These are phyloP conservation scores for Leucocoprinus birnbaumii DNA, from an alignment of 768 basidiomycete species.

Conservation along the genomic window DNA sequence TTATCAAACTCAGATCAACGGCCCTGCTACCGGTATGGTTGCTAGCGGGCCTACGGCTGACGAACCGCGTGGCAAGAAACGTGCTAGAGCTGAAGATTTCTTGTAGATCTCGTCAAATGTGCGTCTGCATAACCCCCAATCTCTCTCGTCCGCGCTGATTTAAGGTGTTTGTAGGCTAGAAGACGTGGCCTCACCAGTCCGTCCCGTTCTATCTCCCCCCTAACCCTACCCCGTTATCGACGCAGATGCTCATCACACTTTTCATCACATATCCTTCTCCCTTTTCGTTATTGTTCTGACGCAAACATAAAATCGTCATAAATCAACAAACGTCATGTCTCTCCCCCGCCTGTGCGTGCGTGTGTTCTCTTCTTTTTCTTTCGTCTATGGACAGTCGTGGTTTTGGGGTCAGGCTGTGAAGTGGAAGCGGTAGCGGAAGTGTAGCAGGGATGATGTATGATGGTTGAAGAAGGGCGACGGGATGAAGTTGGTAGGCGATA, in stretches of 20 bases:
- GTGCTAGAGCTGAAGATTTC: conserved; percentile 85
- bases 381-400: background rate
- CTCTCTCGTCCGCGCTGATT: background rate
- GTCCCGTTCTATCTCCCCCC: conserved; percentile 10
- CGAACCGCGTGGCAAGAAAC: conserved; percentile 76
- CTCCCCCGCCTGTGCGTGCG: background rate
- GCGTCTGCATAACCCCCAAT: background rate
- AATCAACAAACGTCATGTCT: background rate
- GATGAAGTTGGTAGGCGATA: conserved; percentile 6
- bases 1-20: conserved; percentile 29
- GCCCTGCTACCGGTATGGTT: too few relatives aligned
- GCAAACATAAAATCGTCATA: background rate
- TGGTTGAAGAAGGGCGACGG: background rate
- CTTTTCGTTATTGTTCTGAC: background rate
- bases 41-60: conserved; percentile 26
- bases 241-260: conserved; percentile 5
- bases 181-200: conserved; percentile 12
- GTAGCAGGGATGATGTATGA: background rate
- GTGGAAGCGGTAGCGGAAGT: too few relatives aligned
- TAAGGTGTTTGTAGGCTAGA: background rate
- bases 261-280: too few relatives aligned
- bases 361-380: background rate
- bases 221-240: background rate
- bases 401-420: too few relatives aligned
- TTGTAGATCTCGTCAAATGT: conserved; percentile 33